Base-by-base conservation (phyloP, 1,139 yeast species). In the Protomyces arabidopsidicola region DNA sequence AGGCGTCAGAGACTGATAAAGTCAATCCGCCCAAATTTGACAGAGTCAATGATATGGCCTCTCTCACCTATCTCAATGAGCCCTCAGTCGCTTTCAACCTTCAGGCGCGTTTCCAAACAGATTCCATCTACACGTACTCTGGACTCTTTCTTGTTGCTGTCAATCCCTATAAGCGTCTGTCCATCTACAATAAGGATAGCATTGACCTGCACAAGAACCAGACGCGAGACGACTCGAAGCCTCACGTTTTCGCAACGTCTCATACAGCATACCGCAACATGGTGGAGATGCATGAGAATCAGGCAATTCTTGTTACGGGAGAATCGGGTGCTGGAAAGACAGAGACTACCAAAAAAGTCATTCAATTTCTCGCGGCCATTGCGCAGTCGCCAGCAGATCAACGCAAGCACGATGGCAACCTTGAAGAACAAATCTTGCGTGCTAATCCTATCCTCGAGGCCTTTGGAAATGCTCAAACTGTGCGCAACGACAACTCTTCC, bases 321-420 rank as follows among this genome's bases (percentile, higher is more conserved):
- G 99, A 95, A 74, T 88, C 96, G 35, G 99, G 98, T 67, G 98
- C 98, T 0, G 98, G 98, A 65, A 93, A 93, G 74, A 93, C 98
- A 0, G 98, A 93, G 76, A 93, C 90, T 70, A 93, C 98, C n/a
- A 93, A 93, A 74, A 90, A 88, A 72, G 91, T 93, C 66, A 88
- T 95, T 68, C 98, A 91, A 74, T 93, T 90, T 74, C 79, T 95
- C 65, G 90, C 97, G 0, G 85, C 91, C 5, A 85, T 90, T 50
- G 84, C 93, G 0, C 72, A 81, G 2, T 74, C 74, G 22, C 68
- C 58, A 6, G 59, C 69, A 9, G 55, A 55, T 6, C 69, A 68
- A 10, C 16, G 24, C 36, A 14, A 14, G 53, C 16, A 36, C n/a
- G 55, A 55, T 56, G 66, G 66, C 8, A 59, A 65, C 34, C 87